Evolutionary conservation across 2,329 filamentous ascomycete species (phyloP).

Genomic region (Aspergillus sp.): DNA sequence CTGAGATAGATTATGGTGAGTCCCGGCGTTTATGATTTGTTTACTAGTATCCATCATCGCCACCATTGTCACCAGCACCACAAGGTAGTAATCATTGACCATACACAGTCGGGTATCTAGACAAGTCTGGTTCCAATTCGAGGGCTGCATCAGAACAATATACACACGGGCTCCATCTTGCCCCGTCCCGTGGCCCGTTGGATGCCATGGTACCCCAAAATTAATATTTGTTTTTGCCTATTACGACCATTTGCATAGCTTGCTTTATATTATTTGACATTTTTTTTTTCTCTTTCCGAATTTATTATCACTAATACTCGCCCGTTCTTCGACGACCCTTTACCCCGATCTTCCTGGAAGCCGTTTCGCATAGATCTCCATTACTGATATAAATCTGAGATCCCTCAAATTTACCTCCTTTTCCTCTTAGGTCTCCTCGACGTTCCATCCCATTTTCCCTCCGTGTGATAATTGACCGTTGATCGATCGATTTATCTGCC

Average conservation of each 20-base stretch:
- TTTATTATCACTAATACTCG: constrained; percentile 13
- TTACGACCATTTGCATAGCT: constrained; percentile 8
- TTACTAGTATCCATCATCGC: constrained; percentile 1
- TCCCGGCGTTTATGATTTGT: neutral
- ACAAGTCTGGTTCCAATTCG: constrained; percentile 5
- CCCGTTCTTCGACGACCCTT: constrained; percentile 7
- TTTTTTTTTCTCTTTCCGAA: constrained; percentile 5
- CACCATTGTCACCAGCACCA: neutral
- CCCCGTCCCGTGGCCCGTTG: constrained; percentile 15
- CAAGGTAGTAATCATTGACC: neutral
- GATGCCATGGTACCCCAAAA: constrained; percentile 17
- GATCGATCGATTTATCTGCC: constrained; percentile 14
- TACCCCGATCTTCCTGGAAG: constrained; percentile 11
- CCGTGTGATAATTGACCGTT: constrained; percentile 12
- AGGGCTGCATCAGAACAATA: constrained; percentile 15
- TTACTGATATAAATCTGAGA: constrained; percentile 16
- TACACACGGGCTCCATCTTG: constrained; percentile 14
- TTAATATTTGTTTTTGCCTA: constrained; percentile 11
- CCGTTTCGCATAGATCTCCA: constrained; percentile 17
- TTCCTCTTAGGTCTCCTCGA: neutral
- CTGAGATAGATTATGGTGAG: neutral
- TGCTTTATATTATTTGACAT: constrained; percentile 11
- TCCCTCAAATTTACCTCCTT: constrained; percentile 9
- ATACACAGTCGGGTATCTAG: constrained; percentile 4
- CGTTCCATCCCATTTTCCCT: constrained; percentile 1